A percentile compares a stretch with the other conserved stretches of the same genome.
These are phyloP conservation scores for Trichoderma sp. DNA, from an alignment of 2,329 filamentous ascomycete species.

Conservation along the genomic window DNA sequence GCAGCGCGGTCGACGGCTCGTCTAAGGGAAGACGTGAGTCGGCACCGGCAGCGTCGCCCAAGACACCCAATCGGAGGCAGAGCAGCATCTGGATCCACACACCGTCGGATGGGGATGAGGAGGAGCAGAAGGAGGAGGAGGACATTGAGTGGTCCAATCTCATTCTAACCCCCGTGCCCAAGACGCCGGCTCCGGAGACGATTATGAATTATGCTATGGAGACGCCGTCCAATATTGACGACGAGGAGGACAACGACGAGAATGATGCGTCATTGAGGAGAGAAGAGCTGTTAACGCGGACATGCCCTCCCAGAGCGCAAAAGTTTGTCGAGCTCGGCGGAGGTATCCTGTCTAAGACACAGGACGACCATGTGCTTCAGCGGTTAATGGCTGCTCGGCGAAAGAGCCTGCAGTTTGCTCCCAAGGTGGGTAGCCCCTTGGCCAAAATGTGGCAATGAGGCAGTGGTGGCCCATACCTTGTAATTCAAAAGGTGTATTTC, in stretches of 20 bases:
- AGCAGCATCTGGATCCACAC: conserved; percentile 56
- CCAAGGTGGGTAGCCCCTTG: conserved; percentile 71
- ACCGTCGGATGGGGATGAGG: conserved; percentile 45
- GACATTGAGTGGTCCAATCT: conserved; percentile 43
- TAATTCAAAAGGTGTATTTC: neutral
- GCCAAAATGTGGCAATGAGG: conserved; percentile 50
- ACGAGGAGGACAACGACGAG: conserved; percentile 33
- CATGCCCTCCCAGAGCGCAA: conserved; percentile 53
- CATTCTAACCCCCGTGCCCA: conserved; percentile 55
- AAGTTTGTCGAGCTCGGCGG: conserved; percentile 40
- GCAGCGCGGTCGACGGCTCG: conserved; percentile 53
- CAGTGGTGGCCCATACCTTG: neutral
- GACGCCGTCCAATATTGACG: conserved; percentile 41
- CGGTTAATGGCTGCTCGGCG: conserved; percentile 69
- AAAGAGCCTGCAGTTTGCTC: conserved; percentile 76
- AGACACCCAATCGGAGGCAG: conserved; percentile 53
- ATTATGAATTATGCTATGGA: conserved; percentile 53
- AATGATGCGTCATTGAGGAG: conserved; percentile 32
- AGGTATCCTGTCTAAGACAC: conserved; percentile 47
- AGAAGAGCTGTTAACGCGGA: conserved; percentile 47
- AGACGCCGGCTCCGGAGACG: conserved; percentile 57
- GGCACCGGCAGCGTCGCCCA: conserved; percentile 39
- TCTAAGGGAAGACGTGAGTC: conserved; percentile 31
- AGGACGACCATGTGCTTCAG: conserved; percentile 57
- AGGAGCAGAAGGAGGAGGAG: conserved; percentile 38